Base-by-base conservation (phyloP, 306 rosid species). In the Benincasa hispida region DNA sequence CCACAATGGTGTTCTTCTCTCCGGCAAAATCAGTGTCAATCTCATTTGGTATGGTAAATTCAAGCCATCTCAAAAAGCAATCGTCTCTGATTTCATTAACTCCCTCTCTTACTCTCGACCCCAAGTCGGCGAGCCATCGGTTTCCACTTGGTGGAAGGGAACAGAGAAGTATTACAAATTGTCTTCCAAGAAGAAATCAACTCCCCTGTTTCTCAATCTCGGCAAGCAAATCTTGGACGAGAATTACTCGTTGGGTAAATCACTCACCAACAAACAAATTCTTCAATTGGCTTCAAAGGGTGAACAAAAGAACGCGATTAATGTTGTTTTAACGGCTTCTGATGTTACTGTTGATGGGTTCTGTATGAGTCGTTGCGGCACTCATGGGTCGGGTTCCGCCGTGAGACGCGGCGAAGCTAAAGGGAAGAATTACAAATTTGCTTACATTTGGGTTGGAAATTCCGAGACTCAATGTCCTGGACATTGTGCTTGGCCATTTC, bases 31-130 rank as follows among this genome's bases (percentile, higher is more conserved):
- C 79, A 28, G 90, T 3, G 67, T 93, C 0, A 93, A 88, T 24
- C 95, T 89, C 21, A 85, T 93, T 3, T 93, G 98, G 98, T 93
- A 93, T 58, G 98, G 98, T 1, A 76, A 87, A 2, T 93, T 93
- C 68, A 89, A 89, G 75, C 93, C 96, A 1, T 81, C 93, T 8
- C 98, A 91, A 67, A 85, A 85, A 67, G 93, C 98, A 59, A 85
- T 93, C 0, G 28, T 93, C 41, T 27, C 95, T 9, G 98, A 91
- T 81, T 93, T 93, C 72, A 4, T 93, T 8, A 78, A 85, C 74
- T 91, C 98, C 4, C 67, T 93, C 0, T 79, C 92, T 0, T 63
- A 62, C 0, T 63, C 79, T 12, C 76, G 84, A 0, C 18, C 76
- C 1, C 76, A 76, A 0, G 47, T 53, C 74, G 65, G 5, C 57